phyloP scores from a whole-genome alignment of 495 filamentous ascomycete genomes.

The Aspergillus avenaceus region DNA sequence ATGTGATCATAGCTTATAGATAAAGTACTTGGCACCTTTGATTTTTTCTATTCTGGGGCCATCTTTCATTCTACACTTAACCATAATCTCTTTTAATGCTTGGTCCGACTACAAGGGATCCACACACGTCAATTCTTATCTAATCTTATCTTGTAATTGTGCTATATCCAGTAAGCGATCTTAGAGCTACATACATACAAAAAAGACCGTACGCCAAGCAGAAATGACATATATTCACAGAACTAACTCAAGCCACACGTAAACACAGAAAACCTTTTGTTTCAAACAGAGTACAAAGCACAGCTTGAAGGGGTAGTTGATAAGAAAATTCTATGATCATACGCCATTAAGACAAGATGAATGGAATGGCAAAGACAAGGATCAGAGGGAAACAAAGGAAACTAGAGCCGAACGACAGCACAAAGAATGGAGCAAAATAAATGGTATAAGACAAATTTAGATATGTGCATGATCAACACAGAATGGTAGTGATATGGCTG shows the following conservation, averaged over 20 bases:
- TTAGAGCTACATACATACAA: conserved; percentile 9
- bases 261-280: conserved; percentile 1
- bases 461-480: conserved; percentile 13
- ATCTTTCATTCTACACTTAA: too few relatives aligned
- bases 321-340: conserved; percentile 1
- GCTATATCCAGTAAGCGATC: neutral
- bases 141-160: neutral
- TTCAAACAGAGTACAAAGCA: conserved; percentile 5
- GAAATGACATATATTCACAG: neutral
- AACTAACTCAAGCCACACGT: neutral
- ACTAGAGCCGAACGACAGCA: neutral
- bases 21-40: too few relatives aligned
- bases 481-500: neutral
- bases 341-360: neutral
- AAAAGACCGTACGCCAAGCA: neutral
- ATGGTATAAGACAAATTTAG: neutral
- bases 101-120: too few relatives aligned
- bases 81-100: too few relatives aligned
- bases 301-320: neutral
- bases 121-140: too few relatives aligned
- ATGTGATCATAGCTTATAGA: conserved; percentile 1
- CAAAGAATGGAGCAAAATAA: neutral
- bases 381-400: neutral
- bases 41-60: too few relatives aligned
- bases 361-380: neutral